Conservation (phyloP, 768 basidiomycete species). For the Phanerodontia chrysosporium region DNA sequence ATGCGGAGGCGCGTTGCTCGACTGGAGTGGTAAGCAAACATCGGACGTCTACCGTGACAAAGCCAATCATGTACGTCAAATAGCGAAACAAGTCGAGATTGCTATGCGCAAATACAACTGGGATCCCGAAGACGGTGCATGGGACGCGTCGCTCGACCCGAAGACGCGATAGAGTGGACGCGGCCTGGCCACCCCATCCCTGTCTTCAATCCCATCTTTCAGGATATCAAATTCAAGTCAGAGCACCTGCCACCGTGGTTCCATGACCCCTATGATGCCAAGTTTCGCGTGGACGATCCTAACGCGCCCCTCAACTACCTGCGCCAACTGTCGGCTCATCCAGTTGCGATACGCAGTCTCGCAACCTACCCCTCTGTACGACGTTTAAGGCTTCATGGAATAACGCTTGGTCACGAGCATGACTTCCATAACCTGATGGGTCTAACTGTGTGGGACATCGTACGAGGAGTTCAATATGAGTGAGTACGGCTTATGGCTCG, state of each 20-base stretch:
- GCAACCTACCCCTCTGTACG: constrained; percentile 12
- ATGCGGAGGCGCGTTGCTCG: constrained; percentile 15
- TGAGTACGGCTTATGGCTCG: not conserved
- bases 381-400: not conserved
- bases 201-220: constrained; percentile 8
- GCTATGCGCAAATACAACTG: constrained; percentile 9
- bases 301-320: not conserved
- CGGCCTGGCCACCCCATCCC: not conserved
- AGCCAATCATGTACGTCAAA: not conserved
- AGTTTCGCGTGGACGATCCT: not conserved
- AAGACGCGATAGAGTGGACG: constrained; percentile 1
- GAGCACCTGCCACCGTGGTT: constrained; percentile 1
- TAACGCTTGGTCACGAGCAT: not conserved
- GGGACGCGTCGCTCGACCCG: constrained; percentile 6
- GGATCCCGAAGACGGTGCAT: constrained; percentile 15
- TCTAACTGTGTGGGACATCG: constrained; percentile 11
- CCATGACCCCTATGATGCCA: not conserved
- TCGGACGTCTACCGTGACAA: not conserved
- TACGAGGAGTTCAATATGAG: constrained; percentile 5
- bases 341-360: constrained; percentile 10
- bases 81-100: constrained; percentile 2
- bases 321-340: constrained; percentile 1
- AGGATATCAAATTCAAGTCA: constrained; percentile 2
- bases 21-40: constrained; percentile 12
- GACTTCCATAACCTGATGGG: not conserved